Evolutionary conservation across 2,329 filamentous ascomycete genomes (phyloP), one percentile per base, ranked within the genome.

Genomic region (Exophiala xenobiotica): DNA sequence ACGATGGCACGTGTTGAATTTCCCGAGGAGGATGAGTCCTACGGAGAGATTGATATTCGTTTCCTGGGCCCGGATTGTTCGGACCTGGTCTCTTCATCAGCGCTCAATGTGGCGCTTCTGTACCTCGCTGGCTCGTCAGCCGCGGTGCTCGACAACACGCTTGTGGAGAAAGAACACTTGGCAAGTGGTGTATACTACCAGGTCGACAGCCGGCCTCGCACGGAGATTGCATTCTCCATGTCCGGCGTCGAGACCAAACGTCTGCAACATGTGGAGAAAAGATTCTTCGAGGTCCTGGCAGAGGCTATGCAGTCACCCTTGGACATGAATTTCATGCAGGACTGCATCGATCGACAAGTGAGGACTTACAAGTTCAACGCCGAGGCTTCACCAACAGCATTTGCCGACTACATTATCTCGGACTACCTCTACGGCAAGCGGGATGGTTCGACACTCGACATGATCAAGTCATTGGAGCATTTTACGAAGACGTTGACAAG

Each of bases 71-170:
- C 93, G 0, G 79, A 86, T 61, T 90, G 87, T 68, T 87, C 81
- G 46, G 84, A 96, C 61, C 69, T 80, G 2, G 67, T 88, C 19
- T 74, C 79, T 33, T 80, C 81, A 8, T 85, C 85, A 11, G 93
- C 91, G 1, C 73, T 96, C 3, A 87, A 88, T 57, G 82, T 95
- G 44, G 73, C 95, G 2, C 78, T 96, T 31, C 84, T 86, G 1
- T 99, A 97, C 64, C 81, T 99, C 14, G 90, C 89, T 57, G 93
- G 91, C 4, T 97, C 93, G 0, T 95, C 95, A 1, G 90, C 95
- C 2, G 92, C 92, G 0, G 78, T 99, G 1, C 75, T 99, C 4
- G 92, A 97, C 65, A 97, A 97, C 61, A 80, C 85, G 14, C 79
- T 99, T 54, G 93, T 99, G 2, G 93, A 99, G 66, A 90, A 86